These are phyloP conservation scores for Hypocreales sp. DNA, from an alignment of 2,329 filamentous ascomycete species.

Conservation along the genomic window DNA sequence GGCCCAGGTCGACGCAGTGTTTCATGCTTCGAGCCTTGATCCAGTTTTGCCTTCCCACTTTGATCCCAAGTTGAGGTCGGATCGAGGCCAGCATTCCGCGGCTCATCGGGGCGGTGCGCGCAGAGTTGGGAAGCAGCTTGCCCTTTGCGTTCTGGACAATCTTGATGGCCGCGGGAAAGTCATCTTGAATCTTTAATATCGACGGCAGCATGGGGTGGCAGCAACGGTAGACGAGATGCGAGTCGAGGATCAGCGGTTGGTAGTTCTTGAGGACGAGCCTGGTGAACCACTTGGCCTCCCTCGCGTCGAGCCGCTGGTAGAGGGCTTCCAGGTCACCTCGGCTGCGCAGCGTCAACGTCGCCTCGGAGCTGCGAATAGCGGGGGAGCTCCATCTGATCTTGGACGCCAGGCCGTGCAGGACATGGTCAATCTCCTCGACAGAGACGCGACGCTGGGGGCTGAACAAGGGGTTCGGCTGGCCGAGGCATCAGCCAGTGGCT, in stretches of 20 bases:
- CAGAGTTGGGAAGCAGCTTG: constrained; percentile 7
- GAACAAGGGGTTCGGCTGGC: constrained; percentile 26
- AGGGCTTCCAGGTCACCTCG: constrained; percentile 35
- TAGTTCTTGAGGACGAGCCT: constrained; percentile 66
- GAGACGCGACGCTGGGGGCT: constrained; percentile 29
- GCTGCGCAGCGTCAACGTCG: constrained; percentile 10
- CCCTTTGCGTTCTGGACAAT: constrained; percentile 26
- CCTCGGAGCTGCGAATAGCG: constrained; percentile 28
- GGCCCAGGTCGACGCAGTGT: constrained; percentile 53
- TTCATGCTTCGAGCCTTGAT: constrained; percentile 56
- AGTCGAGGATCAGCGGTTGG: constrained; percentile 48
- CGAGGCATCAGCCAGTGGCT: neutral
- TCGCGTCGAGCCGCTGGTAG: constrained; percentile 43
- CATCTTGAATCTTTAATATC: constrained; percentile 53
- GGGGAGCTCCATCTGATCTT: constrained; percentile 56
- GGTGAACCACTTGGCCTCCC: constrained; percentile 77
- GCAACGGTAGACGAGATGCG: constrained; percentile 33
- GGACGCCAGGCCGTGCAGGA: constrained; percentile 52
- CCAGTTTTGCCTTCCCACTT: constrained; percentile 49
- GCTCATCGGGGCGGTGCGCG: constrained; percentile 2
- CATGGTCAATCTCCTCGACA: constrained; percentile 56
- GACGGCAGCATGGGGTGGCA: constrained; percentile 58
- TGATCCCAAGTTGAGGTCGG: constrained; percentile 41
- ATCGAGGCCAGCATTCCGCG: constrained; percentile 16
- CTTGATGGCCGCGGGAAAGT: constrained; percentile 44